These are phyloP conservation scores for Taphrina pruni DNA, from an alignment of 1,139 yeast species.

Conservation along the genomic window DNA sequence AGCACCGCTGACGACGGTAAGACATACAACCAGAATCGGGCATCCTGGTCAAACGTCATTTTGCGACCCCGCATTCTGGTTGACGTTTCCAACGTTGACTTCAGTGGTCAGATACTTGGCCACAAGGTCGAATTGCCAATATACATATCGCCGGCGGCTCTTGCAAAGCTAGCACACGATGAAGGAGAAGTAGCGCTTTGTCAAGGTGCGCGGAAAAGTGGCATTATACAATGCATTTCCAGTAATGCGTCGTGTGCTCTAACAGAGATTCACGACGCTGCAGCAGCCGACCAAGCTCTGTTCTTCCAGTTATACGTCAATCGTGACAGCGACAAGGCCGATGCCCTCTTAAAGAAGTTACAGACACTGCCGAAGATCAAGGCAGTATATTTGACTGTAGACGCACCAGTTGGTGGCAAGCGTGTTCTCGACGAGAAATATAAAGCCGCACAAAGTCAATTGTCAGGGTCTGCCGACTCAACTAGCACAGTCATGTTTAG, in stretches of 20 bases:
- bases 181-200: slow-evolving; percentile 78
- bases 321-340: slow-evolving; percentile 62
- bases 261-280: slow-evolving; percentile 70
- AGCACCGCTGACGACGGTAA: slow-evolving; percentile 64
- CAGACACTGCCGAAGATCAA: slow-evolving; percentile 55
- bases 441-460: slow-evolving; percentile 52
- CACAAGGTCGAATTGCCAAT: slow-evolving; percentile 65
- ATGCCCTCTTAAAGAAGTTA: slow-evolving; percentile 63
- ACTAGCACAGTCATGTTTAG: slow-evolving; percentile 22
- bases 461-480: slow-evolving; percentile 45
- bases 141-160: slow-evolving; percentile 79
- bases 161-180: slow-evolving; percentile 75
- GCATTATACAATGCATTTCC: slow-evolving; percentile 79
- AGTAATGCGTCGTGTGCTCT: slow-evolving; percentile 77
- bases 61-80: slow-evolving; percentile 59
- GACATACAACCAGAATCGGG: slow-evolving; percentile 59
- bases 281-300: slow-evolving; percentile 64
- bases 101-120: slow-evolving; percentile 58
- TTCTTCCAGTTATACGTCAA: slow-evolving; percentile 77
- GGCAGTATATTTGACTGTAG: slow-evolving; percentile 80
- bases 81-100: slow-evolving; percentile 56
- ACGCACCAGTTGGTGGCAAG: slow-evolving; percentile 84
- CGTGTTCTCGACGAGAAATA: slow-evolving; percentile 65
- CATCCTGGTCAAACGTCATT: slow-evolving; percentile 57
- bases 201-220: slow-evolving; percentile 69